These are phyloP conservation scores for Cyberlindnera mrakii DNA, from an alignment of 805 yeast genomes.

Conservation along the genomic window DNA sequence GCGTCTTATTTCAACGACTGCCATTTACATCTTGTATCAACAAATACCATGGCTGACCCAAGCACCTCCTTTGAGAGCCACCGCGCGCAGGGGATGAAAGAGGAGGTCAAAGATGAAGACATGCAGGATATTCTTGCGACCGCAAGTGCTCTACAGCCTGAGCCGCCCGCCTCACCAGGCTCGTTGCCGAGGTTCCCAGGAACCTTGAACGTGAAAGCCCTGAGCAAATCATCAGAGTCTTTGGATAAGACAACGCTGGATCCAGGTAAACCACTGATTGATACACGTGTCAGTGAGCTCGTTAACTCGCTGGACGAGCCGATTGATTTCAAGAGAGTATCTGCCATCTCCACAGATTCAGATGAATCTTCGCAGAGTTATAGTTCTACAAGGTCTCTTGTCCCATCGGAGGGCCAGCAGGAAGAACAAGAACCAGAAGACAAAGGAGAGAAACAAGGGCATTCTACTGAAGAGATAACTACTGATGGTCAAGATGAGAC, in stretches of 20 bases:
- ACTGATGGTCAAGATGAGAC: neutral
- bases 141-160: slow-evolving; percentile 10
- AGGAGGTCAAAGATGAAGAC: no score
- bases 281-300: slow-evolving; percentile 15
- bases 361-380: slow-evolving; percentile 12
- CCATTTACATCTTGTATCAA: no score
- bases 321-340: slow-evolving; percentile 35
- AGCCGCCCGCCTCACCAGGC: slow-evolving; percentile 17
- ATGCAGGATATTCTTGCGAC: slow-evolving; percentile 4
- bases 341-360: slow-evolving; percentile 28
- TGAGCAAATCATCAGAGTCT: slow-evolving; percentile 23
- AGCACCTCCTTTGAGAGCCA: no score
- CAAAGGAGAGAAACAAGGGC: neutral
- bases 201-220: slow-evolving; percentile 40
- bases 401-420: neutral
- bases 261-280: slow-evolving; percentile 33
- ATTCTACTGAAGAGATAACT: neutral
- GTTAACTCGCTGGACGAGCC: slow-evolving; percentile 33
- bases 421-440: neutral
- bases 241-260: slow-evolving; percentile 35
- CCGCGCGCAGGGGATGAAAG: no score
- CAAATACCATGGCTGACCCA: no score
- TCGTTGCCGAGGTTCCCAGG: slow-evolving; percentile 41
- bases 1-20: no score
- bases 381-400: slow-evolving; percentile 7